Conservation (phyloP, 768 basidiomycete species). For the Hirschioporus abietinus region DNA sequence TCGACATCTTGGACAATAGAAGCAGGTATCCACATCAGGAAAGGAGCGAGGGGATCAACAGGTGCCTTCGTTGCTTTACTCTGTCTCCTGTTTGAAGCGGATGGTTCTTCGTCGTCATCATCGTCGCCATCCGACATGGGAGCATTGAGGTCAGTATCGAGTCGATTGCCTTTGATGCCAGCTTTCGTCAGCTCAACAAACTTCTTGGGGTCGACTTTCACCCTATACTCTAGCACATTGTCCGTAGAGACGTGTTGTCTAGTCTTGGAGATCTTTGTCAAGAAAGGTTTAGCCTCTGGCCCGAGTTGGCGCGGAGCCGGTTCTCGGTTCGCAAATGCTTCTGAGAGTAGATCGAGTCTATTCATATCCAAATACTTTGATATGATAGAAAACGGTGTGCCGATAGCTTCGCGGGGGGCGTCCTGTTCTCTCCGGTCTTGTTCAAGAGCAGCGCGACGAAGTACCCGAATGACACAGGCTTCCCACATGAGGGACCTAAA, state of each 20-base stretch:
- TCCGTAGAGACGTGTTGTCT: constrained; percentile 37
- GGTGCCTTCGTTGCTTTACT: constrained; percentile 20
- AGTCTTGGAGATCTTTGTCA: constrained; percentile 29
- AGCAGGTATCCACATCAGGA: constrained; percentile 39
- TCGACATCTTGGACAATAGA: constrained; percentile 36
- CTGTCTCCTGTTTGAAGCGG: constrained; percentile 10
- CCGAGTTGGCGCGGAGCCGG: neutral
- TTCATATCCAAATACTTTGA: constrained; percentile 14
- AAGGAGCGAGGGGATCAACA: constrained; percentile 25
- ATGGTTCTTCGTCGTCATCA: constrained; percentile 16
- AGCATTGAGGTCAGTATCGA: constrained; percentile 14
- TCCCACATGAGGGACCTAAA: constrained; percentile 21
- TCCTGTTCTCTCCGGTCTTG: constrained; percentile 26
- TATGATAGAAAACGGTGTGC: constrained; percentile 19
- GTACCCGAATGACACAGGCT: constrained; percentile 17
- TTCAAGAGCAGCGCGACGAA: constrained; percentile 24
- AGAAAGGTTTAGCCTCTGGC: constrained; percentile 18
- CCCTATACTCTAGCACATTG: constrained; percentile 36
- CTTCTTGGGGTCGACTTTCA: constrained; percentile 31
- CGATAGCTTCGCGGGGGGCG: constrained; percentile 17
- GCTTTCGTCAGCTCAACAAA: constrained; percentile 27
- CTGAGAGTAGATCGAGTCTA: constrained; percentile 13
- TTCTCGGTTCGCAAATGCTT: constrained; percentile 18
- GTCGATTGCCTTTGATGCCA: constrained; percentile 25
- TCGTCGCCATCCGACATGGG: constrained; percentile 14